Evolutionary conservation across 1,284 basidiomycete genomes (phyloP), one percentile per base, ranked within the genome.

Genomic region (Boletellus deceptivus): DNA sequence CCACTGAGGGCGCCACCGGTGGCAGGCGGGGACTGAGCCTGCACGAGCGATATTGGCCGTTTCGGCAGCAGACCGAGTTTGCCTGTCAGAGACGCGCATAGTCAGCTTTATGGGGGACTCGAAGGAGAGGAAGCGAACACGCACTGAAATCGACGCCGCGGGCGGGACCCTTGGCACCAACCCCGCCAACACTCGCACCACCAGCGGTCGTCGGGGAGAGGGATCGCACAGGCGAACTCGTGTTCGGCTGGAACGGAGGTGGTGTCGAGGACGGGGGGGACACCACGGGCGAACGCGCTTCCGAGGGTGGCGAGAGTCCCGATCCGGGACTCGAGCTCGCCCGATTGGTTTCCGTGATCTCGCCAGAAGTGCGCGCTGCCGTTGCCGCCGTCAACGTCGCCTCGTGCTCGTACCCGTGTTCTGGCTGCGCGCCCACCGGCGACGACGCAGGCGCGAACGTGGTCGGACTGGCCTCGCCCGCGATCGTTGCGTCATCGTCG

Each of bases 31-130:
- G 71, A 65, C 43, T 65, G 62, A 34, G 64, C 43, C 35, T 73
- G 74, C 22, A 86, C 62, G n/a, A 89, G 74, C 9, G 84, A 83
- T 13, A 89, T 86, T 3, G 86, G 84, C 1, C 82, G 78, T 68
- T 87, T 88, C 5, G 87, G 86, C 18, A 89, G 71, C 34, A 89
- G 64, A n/a, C 86, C 87, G 3, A 89, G 72, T 68, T 86, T 88
- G 43, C 56, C 62, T 67, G 33, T 24, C 7, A 11, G 22, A 18
- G 16, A 3, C 13, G 8, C 4, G 16, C 8, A n/a, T 13, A 10
- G 22, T 33, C 29, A 34, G 20, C 7, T 10, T n/a, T 9, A 4
- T 17, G 8, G 9, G 9, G 22, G 22, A 22, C 22, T 3, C 4
- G 22, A 22, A 22, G 4, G 22, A 5, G 22, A 22, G 22, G 5